phyloP scores from a whole-genome alignment of 495 filamentous ascomycete species.

The Hyaloscypha bicolor region DNA sequence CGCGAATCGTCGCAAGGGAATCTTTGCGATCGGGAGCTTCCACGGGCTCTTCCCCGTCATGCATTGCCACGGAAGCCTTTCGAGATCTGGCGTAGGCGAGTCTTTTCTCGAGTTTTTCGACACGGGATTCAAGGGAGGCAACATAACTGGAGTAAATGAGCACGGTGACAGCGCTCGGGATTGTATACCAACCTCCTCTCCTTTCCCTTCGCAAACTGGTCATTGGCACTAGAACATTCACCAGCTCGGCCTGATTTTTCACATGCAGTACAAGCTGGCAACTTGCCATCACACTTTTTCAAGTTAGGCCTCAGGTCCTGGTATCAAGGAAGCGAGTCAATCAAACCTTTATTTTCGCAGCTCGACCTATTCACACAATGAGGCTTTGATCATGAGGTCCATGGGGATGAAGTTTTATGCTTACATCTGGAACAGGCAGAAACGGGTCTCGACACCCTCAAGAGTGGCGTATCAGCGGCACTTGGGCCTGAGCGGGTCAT shows the following conservation, averaged over 20 bases:
- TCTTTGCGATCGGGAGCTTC: constrained; percentile 54
- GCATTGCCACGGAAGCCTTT: constrained; percentile 55
- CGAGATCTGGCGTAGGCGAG: constrained; percentile 61
- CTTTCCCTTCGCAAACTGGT: constrained; percentile 92
- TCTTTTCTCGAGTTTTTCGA: constrained; percentile 80
- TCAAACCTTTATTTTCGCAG: constrained; percentile 74
- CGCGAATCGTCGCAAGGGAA: constrained; percentile 58
- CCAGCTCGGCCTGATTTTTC: constrained; percentile 78
- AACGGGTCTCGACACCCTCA: constrained; percentile 89
- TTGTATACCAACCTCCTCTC: constrained; percentile 62
- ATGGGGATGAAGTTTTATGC: constrained; percentile 23
- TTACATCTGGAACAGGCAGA: constrained; percentile 89
- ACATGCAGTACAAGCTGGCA: constrained; percentile 91
- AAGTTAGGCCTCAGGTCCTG: background rate
- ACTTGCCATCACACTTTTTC: constrained; percentile 81
- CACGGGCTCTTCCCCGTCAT: constrained; percentile 47
- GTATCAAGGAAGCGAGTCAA: background rate
- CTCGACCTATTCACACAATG: constrained; percentile 52
- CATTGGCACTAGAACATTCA: constrained; percentile 90
- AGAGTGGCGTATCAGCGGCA: constrained; percentile 67
- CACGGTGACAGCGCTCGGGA: background rate
- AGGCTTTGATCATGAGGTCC: background rate
- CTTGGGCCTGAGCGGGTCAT: constrained; percentile 26
- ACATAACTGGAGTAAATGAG: constrained; percentile 67
- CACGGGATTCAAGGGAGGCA: constrained; percentile 82